These are phyloP conservation scores for Zarea fungicola DNA, from an alignment of 2,329 filamentous ascomycete species.

Conservation along the genomic window DNA sequence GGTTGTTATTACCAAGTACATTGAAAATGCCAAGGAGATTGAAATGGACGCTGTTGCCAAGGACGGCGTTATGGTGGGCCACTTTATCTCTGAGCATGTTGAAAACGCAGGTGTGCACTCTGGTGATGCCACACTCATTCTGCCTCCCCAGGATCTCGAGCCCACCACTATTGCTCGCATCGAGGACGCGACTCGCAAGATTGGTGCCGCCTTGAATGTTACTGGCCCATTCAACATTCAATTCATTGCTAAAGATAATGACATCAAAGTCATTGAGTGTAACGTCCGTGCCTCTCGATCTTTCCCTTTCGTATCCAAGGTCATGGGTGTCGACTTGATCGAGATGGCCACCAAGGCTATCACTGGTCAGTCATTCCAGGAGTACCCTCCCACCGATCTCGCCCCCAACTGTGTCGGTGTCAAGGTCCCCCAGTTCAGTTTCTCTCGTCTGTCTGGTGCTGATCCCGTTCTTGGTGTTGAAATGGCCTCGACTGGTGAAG, in stretches of 20 bases:
- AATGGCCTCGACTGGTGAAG: constrained; percentile 98
- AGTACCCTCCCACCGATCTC: constrained; percentile 74
- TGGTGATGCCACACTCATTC: constrained; percentile 90
- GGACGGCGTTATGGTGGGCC: constrained; percentile 83
- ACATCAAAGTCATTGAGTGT: constrained; percentile 99
- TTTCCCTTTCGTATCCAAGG: constrained; percentile 97
- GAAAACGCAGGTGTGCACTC: constrained; percentile 99
- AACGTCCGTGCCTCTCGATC: constrained; percentile 95
- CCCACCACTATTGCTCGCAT: constrained; percentile 84
- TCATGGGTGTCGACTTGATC: constrained; percentile 95
- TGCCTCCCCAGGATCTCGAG: constrained; percentile 90
- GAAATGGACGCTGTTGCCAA: constrained; percentile 98
- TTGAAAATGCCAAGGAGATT: constrained; percentile 98
- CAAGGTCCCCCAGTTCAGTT: constrained; percentile 98
- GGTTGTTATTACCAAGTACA: constrained; percentile 98
- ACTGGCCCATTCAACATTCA: constrained; percentile 98
- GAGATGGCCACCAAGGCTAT: constrained; percentile 99
- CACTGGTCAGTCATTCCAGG: constrained; percentile 73
- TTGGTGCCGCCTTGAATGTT: constrained; percentile 87
- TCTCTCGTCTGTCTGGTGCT: constrained; percentile 91
- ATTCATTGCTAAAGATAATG: constrained; percentile 98
- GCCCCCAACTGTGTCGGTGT: constrained; percentile 83
- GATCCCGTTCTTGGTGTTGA: constrained; percentile 96
- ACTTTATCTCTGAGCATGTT: constrained; percentile 98
- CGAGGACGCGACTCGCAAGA: constrained; percentile 92